These are phyloP conservation scores for Neopestalotiopsis rosae DNA, from an alignment of 2,329 filamentous ascomycete species.

Conservation along the genomic window DNA sequence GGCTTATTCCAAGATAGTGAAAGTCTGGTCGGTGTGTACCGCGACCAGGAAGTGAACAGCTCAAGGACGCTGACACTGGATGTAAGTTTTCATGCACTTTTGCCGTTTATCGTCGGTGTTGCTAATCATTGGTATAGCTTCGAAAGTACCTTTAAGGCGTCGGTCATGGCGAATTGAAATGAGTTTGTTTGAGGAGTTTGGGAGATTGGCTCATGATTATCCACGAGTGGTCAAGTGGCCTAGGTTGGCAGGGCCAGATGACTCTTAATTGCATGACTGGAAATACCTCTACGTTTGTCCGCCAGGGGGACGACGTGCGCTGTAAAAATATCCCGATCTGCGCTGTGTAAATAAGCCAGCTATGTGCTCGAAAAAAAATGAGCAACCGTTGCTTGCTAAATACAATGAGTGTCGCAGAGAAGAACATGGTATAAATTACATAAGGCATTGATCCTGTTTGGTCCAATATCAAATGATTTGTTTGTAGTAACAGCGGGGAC, in stretches of 20 bases:
- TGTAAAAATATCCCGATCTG: slow-evolving; percentile 9
- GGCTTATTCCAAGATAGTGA: slow-evolving; percentile 96
- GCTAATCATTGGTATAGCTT: slow-evolving; percentile 8
- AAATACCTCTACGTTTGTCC: slow-evolving; percentile 2
- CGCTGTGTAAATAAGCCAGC: background rate
- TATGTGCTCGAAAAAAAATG: background rate
- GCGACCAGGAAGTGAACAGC: slow-evolving; percentile 92
- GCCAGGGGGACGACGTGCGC: background rate
- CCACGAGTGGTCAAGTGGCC: background rate
- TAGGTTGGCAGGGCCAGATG: background rate
- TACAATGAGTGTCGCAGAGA: background rate
- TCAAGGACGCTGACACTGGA: slow-evolving; percentile 91
- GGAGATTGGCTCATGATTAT: slow-evolving; percentile 5
- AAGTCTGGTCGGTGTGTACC: slow-evolving; percentile 92
- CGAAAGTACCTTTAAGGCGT: slow-evolving; percentile 17
- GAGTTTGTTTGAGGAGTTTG: background rate
- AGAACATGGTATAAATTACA: no score
- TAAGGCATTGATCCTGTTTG: no score
- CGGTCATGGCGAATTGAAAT: background rate
- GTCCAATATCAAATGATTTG: no score
- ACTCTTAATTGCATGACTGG: slow-evolving; percentile 6
- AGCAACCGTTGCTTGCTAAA: background rate
- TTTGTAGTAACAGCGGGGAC: background rate
- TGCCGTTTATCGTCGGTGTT: background rate
- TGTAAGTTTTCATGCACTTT: slow-evolving; percentile 66